phyloP scores from a whole-genome alignment of 768 basidiomycete genomes.

The Coprinopsis marcescibilis region DNA sequence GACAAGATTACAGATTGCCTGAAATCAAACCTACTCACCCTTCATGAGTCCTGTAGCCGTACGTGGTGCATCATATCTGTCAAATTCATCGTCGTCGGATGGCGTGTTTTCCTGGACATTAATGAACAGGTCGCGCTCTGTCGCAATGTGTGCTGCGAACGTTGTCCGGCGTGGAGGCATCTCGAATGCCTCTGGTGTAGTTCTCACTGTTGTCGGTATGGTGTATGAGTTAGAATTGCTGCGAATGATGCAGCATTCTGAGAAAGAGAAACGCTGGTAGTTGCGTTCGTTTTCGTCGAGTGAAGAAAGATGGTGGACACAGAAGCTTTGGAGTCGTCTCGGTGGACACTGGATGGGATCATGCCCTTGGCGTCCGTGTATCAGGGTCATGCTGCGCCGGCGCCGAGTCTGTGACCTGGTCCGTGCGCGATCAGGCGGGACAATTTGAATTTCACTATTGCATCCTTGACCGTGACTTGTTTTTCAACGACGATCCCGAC shows the following conservation, averaged over 20 bases:
- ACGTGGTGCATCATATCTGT: constrained; percentile 11
- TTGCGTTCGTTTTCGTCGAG: too few relatives aligned
- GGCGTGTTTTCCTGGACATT: constrained; percentile 5
- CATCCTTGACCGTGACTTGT: too few relatives aligned
- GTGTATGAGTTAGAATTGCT: background rate
- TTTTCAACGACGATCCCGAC: background rate
- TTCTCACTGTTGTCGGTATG: background rate
- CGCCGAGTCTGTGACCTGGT: too few relatives aligned
- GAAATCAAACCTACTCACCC: background rate
- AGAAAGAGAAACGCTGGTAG: too few relatives aligned
- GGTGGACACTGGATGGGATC: too few relatives aligned
- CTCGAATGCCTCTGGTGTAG: background rate
- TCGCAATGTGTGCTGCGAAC: background rate
- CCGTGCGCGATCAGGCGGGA: too few relatives aligned
- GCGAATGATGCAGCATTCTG: too few relatives aligned
- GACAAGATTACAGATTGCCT: background rate
- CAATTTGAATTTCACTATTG: too few relatives aligned
- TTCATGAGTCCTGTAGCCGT: constrained; percentile 10
- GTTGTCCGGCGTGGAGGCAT: constrained; percentile 8
- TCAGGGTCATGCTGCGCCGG: too few relatives aligned
- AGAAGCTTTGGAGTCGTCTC: too few relatives aligned
- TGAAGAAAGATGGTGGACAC: too few relatives aligned
- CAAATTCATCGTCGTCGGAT: constrained; percentile 4
- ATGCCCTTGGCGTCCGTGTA: too few relatives aligned
- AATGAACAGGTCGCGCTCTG: constrained; percentile 5